A percentile compares a stretch with the other conserved stretches of the same genome.
phyloP scores from a whole-genome alignment of 495 filamentous ascomycete genomes.

The Tuber borchii region DNA sequence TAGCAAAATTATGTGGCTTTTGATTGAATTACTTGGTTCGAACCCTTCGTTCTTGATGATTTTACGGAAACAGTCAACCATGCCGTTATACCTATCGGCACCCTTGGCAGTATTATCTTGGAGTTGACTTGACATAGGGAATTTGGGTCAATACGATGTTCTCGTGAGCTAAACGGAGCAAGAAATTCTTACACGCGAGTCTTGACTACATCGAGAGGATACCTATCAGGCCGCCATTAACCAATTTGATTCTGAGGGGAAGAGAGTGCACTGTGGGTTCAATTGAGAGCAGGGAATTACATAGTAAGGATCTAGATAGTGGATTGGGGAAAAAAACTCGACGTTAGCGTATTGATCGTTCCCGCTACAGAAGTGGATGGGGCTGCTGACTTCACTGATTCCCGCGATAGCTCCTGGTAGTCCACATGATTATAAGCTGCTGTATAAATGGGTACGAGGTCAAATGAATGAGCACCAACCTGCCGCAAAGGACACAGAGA shows the following conservation, averaged over 20 bases:
- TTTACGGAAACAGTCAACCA: slow-evolving; percentile 95
- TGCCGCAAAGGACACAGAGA: slow-evolving; percentile 41
- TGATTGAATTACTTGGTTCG: neutral
- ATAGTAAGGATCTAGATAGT: slow-evolving; percentile 70
- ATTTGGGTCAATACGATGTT: slow-evolving; percentile 16
- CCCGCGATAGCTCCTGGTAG: slow-evolving; percentile 68
- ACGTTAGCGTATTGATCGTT: slow-evolving; percentile 40
- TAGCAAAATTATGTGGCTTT: slow-evolving; percentile 4
- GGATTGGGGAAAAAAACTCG: slow-evolving; percentile 9
- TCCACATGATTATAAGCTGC: slow-evolving; percentile 19
- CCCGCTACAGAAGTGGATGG: slow-evolving; percentile 8
- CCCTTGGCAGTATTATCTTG: slow-evolving; percentile 40
- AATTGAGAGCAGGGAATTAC: slow-evolving; percentile 47
- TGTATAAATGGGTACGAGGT: slow-evolving; percentile 21
- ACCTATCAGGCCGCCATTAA: slow-evolving; percentile 54
- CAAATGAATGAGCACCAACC: slow-evolving; percentile 22
- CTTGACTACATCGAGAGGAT: slow-evolving; percentile 97
- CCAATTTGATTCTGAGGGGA: slow-evolving; percentile 25
- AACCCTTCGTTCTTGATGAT: slow-evolving; percentile 93
- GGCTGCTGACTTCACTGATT: slow-evolving; percentile 71
- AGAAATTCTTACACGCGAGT: slow-evolving; percentile 71
- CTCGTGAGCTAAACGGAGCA: slow-evolving; percentile 6
- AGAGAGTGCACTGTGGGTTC: neutral
- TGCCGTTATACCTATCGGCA: slow-evolving; percentile 75
- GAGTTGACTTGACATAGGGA: slow-evolving; percentile 22